These are phyloP conservation scores for Xylaria sp. DNA, from an alignment of 2,329 filamentous ascomycete genomes.

Conservation along the genomic window DNA sequence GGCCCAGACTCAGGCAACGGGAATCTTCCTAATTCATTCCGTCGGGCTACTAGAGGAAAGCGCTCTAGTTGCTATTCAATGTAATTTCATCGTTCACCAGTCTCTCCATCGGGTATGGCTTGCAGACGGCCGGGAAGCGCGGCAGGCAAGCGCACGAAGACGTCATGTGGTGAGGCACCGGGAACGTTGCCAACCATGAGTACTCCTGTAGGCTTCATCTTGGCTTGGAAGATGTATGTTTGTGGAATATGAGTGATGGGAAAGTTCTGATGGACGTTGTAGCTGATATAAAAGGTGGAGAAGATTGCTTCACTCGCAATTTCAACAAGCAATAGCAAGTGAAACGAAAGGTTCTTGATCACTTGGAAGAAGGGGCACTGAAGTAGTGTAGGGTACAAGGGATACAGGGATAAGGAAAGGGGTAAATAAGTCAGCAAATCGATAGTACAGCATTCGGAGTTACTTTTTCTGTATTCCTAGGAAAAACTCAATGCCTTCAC, in stretches of 20 bases:
- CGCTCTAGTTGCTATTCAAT: conserved; percentile 33
- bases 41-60: conserved; percentile 29
- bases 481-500: too few relatives aligned
- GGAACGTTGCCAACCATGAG: conserved; percentile 39
- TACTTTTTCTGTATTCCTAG: too few relatives aligned
- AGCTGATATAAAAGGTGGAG: too few relatives aligned
- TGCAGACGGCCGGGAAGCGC: conserved; percentile 31
- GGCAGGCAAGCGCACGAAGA: conserved; percentile 29
- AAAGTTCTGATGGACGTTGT: too few relatives aligned
- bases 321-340: too few relatives aligned
- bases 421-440: too few relatives aligned
- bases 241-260: conserved; percentile 10
- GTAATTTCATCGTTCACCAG: conserved; percentile 34
- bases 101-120: conserved; percentile 35
- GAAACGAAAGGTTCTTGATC: too few relatives aligned
- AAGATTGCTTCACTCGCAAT: too few relatives aligned
- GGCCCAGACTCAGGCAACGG: conserved; percentile 28
- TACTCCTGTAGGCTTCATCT: conserved; percentile 33
- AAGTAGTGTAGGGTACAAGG: too few relatives aligned
- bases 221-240: conserved; percentile 20
- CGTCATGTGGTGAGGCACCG: conserved; percentile 30
- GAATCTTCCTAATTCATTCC: conserved; percentile 30
- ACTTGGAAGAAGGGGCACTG: too few relatives aligned
- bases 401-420: too few relatives aligned
- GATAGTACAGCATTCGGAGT: too few relatives aligned